Evolutionary conservation across 2,329 filamentous ascomycete genomes (phyloP), one percentile per base, ranked within the genome.

Genomic region (Xylariales sp.): DNA sequence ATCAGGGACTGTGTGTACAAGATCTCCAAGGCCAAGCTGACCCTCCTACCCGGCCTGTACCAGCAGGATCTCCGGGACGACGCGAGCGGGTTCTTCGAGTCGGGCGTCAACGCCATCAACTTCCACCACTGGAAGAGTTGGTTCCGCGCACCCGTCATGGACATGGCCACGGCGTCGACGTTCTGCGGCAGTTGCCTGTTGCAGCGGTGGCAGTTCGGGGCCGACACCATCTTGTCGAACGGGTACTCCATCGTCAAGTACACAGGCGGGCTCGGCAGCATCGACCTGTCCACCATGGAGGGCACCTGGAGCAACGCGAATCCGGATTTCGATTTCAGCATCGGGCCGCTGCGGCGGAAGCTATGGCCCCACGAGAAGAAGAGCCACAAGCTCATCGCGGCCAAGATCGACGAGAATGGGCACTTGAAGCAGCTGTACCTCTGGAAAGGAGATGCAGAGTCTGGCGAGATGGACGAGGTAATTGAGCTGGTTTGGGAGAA

Each of bases 111-210:
- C n/a, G 70, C 74, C 0, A 57, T 81, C 11, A 78, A 70, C 34
- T 59, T 82, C 6, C 78, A 82, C 52, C 78, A 82, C 60, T 81
- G 76, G 76, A 80, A 78, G 53, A 74, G 68, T 11, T 81, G 76
- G 74, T 77, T 78, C 56, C 49, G 63, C 7, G 63, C 62, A 18
- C 70, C 69, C 33, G 62, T 79, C 29, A 63, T 66, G 32, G 62
- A 67, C 40, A 71, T 78, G 60, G 66, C 70, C 21, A 56, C 62
- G 27, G 59, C 76, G 11, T 59, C 66, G 6, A 53, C 66, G 8
- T 52, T 77, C n/a, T 81, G 78, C 46, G 77, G 78, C 5, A 69
- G 72, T 33, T 81, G 77, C 41, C 67, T 80, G 43, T 57, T 82
- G 33, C 73, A 76, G 48, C 66, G 78, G 17, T 81, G 69, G 62